A percentile compares a stretch with the other conserved stretches of the same genome.
Evolutionary conservation across 169 alveolate genomes (phyloP).

Genomic region (Eimeria mitis): DNA sequence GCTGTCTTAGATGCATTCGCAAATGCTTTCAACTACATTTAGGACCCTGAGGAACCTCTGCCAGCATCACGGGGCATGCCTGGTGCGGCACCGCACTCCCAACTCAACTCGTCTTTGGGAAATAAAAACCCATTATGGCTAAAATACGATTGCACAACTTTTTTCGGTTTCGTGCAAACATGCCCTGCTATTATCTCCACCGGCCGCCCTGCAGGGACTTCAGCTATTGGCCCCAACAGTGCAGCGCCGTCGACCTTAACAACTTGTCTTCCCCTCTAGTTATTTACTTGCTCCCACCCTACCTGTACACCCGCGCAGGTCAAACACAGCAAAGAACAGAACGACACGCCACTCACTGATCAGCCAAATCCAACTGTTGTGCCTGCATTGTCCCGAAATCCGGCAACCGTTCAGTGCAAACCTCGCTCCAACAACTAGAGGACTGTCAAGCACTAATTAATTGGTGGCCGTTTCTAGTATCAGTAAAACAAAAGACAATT

Average conservation of each 20-base stretch:
- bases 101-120: not conserved
- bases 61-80: not conserved
- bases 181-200: not conserved
- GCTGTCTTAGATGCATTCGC: not conserved
- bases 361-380: not conserved
- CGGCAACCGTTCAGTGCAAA: not conserved
- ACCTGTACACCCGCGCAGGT: not conserved
- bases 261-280: not conserved
- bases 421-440: not conserved
- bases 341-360: not conserved
- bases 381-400: not conserved
- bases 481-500: not conserved
- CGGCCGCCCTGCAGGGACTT: not conserved
- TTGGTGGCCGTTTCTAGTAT: not conserved
- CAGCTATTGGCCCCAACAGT: not conserved
- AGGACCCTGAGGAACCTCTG: not conserved
- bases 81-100: not conserved
- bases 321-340: not conserved
- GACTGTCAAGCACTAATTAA: not conserved
- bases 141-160: not conserved
- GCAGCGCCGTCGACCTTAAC: not conserved
- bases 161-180: not conserved
- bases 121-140: not conserved
- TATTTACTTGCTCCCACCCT: not conserved
- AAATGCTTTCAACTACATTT: not conserved